Conservation (phyloP, 2,329 filamentous ascomycete species). For the Lecanoromycetidae sp. region DNA sequence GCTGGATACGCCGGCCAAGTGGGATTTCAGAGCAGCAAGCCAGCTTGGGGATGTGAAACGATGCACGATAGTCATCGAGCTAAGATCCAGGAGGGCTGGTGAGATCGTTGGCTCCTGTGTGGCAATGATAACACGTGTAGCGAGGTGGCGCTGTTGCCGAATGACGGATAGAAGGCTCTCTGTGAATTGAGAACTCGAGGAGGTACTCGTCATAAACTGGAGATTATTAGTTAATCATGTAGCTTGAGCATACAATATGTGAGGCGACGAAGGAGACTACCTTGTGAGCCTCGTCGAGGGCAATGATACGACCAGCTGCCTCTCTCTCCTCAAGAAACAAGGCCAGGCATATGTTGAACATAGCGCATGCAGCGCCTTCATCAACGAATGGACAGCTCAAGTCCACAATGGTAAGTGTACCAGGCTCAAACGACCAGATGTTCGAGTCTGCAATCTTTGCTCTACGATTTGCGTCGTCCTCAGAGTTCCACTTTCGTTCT, state of each 20-base stretch:
- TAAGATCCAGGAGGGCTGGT: slow-evolving; percentile 56
- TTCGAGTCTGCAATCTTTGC: not conserved
- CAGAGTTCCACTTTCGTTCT: not conserved
- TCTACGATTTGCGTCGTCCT: not conserved
- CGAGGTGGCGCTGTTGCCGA: slow-evolving; percentile 59
- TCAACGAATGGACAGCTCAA: slow-evolving; percentile 61
- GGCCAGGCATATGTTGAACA: slow-evolving; percentile 61
- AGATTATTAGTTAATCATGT: slow-evolving; percentile 7
- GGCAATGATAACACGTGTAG: slow-evolving; percentile 54
- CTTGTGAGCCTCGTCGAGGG: slow-evolving; percentile 69
- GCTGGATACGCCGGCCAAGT: slow-evolving; percentile 37
- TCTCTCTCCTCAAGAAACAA: slow-evolving; percentile 49
- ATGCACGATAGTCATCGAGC: slow-evolving; percentile 59
- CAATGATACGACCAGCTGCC: slow-evolving; percentile 47
- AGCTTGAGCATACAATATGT: not conserved
- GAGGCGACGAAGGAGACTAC: slow-evolving; percentile 24
- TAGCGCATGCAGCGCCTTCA: slow-evolving; percentile 51
- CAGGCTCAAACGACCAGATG: slow-evolving; percentile 29
- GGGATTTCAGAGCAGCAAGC: slow-evolving; percentile 36
- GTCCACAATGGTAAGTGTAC: slow-evolving; percentile 55
- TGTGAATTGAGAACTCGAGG: slow-evolving; percentile 45
- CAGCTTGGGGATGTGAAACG: slow-evolving; percentile 57
- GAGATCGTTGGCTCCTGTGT: slow-evolving; percentile 68
- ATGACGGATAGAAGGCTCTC: slow-evolving; percentile 51
- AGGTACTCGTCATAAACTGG: slow-evolving; percentile 45